A percentile compares a stretch with the other conserved stretches of the same genome.
These are phyloP conservation scores for Aspergillus caelatus DNA, from an alignment of 2,329 filamentous ascomycete species.

Conservation along the genomic window DNA sequence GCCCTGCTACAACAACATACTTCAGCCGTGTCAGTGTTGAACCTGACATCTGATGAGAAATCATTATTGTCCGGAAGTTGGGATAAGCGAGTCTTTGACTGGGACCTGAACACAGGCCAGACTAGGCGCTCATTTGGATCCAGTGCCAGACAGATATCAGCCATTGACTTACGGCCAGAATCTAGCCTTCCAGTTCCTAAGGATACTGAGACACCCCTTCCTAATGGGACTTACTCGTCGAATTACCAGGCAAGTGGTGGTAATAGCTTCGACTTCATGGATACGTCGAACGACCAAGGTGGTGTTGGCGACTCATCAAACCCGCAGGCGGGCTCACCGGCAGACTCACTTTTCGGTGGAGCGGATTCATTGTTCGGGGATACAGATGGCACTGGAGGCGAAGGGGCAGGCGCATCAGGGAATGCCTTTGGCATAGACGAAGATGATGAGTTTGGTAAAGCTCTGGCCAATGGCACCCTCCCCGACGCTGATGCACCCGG, in stretches of 20 bases:
- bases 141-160: slow-evolving; percentile 80
- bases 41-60: slow-evolving; percentile 79
- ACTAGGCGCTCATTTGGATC: slow-evolving; percentile 75
- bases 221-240: slow-evolving; percentile 73
- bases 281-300: slow-evolving; percentile 40
- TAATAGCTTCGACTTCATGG: slow-evolving; percentile 56
- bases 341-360: slow-evolving; percentile 81
- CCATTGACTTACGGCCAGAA: slow-evolving; percentile 80
- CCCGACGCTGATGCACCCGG: slow-evolving; percentile 50
- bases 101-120: slow-evolving; percentile 88
- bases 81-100: slow-evolving; percentile 93
- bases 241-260: slow-evolving; percentile 67
- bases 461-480: slow-evolving; percentile 66
- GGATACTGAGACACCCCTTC: slow-evolving; percentile 57
- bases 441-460: slow-evolving; percentile 77
- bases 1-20: slow-evolving; percentile 78
- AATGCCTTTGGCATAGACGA: slow-evolving; percentile 77
- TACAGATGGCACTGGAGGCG: slow-evolving; percentile 59
- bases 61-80: slow-evolving; percentile 90
- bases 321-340: slow-evolving; percentile 66
- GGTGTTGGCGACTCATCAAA: slow-evolving; percentile 50
- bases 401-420: slow-evolving; percentile 53
- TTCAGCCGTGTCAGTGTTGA: slow-evolving; percentile 87
- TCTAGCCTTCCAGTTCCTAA: slow-evolving; percentile 75
- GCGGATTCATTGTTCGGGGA: slow-evolving; percentile 91